Evolutionary conservation across 2,329 filamentous ascomycete species (phyloP).

Genomic region (Chalara sp.): DNA sequence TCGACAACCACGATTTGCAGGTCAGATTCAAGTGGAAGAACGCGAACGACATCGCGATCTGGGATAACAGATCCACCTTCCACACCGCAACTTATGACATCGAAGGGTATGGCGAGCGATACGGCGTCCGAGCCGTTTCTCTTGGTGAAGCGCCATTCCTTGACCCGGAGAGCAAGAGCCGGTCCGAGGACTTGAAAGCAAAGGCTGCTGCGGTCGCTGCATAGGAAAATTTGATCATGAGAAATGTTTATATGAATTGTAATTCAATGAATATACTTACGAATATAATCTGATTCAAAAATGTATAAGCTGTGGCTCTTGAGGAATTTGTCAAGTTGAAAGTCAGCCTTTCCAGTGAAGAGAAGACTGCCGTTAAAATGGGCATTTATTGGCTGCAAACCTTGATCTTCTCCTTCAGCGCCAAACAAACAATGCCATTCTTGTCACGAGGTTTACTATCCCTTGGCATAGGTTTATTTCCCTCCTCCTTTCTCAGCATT

Average conservation of each 20-base stretch:
- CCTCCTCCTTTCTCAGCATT: no score
- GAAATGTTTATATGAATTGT: no score
- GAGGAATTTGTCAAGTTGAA: no score
- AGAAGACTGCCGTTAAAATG: no score
- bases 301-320: no score
- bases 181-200: constrained; percentile 32
- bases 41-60: constrained; percentile 38
- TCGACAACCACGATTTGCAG: constrained; percentile 51
- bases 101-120: constrained; percentile 37
- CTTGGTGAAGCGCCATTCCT: constrained; percentile 45
- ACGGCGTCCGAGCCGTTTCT: constrained; percentile 40
- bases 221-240: background rate
- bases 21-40: constrained; percentile 34
- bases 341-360: no score
- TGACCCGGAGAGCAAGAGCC: constrained; percentile 37
- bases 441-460: no score
- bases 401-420: no score
- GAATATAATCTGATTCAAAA: background rate
- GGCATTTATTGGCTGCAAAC: no score
- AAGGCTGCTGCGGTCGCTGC: background rate
- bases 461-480: no score
- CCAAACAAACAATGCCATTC: no score
- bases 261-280: background rate
- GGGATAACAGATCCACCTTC: constrained; percentile 49
- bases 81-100: constrained; percentile 50